A percentile compares a stretch with the other conserved stretches of the same genome.
phyloP scores from a whole-genome alignment of 2,329 filamentous ascomycete species.

The Pestalotiopsis sp. region DNA sequence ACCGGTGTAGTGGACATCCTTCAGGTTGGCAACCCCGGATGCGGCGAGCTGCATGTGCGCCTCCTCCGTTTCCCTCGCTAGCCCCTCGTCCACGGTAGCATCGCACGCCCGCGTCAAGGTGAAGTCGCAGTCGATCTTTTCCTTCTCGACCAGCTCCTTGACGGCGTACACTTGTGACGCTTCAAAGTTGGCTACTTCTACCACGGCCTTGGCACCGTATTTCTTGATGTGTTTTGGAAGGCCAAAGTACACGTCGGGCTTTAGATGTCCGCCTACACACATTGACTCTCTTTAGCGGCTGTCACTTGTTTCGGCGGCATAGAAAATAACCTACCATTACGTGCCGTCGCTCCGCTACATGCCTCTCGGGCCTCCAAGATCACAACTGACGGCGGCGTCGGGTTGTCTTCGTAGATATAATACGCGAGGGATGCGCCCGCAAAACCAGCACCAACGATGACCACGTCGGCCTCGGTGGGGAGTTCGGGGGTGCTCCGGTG shows the following conservation, averaged over 20 bases:
- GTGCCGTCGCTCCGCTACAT: conserved; percentile 23
- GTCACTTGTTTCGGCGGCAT: neutral
- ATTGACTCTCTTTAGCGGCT: neutral
- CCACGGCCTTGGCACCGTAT: conserved; percentile 20
- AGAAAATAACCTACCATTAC: conserved; percentile 23
- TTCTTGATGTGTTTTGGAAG: conserved; percentile 23
- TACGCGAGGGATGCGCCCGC: conserved; percentile 28
- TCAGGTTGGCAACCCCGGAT: conserved; percentile 1
- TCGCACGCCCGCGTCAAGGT: conserved; percentile 35
- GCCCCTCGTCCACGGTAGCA: conserved; percentile 32
- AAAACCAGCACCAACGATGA: conserved; percentile 28
- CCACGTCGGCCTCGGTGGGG: conserved; percentile 19
- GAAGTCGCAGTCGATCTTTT: conserved; percentile 41
- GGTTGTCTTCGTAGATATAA: conserved; percentile 23
- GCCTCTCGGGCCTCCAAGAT: conserved; percentile 22
- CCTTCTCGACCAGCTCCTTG: conserved; percentile 35
- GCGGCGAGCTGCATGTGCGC: neutral
- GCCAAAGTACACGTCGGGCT: conserved; percentile 27
- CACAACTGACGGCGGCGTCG: conserved; percentile 18
- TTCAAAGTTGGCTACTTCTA: conserved; percentile 37
- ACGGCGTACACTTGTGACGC: conserved; percentile 35
- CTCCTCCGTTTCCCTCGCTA: conserved; percentile 25
- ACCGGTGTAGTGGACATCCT: conserved; percentile 9
- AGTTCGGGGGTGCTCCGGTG: conserved; percentile 16
- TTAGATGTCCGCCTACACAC: conserved; percentile 20